Percentiles rank a stretch among this genome's conserved stretches.
phyloP scores from a whole-genome alignment of 1,139 yeast genomes.

The Yarrowia galli region DNA sequence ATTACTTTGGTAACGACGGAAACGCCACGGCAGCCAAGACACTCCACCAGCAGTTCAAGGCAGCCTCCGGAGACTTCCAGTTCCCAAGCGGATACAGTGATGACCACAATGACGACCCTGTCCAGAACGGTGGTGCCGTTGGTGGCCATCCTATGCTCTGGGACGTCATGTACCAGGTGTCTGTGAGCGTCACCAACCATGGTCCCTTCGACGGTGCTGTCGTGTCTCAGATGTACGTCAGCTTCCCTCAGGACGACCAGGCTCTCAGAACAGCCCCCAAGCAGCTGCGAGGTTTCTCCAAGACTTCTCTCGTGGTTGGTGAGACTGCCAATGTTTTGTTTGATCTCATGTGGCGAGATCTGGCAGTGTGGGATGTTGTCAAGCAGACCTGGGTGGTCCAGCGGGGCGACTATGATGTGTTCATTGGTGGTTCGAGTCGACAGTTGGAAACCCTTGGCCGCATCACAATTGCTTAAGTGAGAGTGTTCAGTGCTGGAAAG shows the following conservation, averaged over 20 bases:
- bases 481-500: slow-evolving; percentile 6
- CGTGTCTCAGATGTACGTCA: slow-evolving; percentile 65
- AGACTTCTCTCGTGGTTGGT: slow-evolving; percentile 60
- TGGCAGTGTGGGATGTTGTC: slow-evolving; percentile 65
- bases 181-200: slow-evolving; percentile 58
- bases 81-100: slow-evolving; percentile 22
- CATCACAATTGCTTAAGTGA: slow-evolving; percentile 42
- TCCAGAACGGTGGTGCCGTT: slow-evolving; percentile 59
- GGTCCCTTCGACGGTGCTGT: slow-evolving; percentile 62
- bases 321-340: slow-evolving; percentile 55
- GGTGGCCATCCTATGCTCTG: slow-evolving; percentile 61
- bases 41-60: slow-evolving; percentile 1
- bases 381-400: slow-evolving; percentile 69
- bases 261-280: slow-evolving; percentile 56
- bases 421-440: slow-evolving; percentile 62
- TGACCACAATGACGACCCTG: slow-evolving; percentile 20
- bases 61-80: slow-evolving; percentile 20
- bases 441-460: slow-evolving; percentile 58
- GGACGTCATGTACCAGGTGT: slow-evolving; percentile 58
- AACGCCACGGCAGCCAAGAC: neutral
- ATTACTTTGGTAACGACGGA: slow-evolving; percentile 14
- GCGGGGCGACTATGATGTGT: slow-evolving; percentile 63
- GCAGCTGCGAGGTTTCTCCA: slow-evolving; percentile 66
- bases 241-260: slow-evolving; percentile 57
- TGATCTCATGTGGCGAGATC: slow-evolving; percentile 61